A percentile compares a stretch with the other conserved stretches of the same genome.
Conservation (phyloP, 345 rosid genomes). For the Pistacia atlantica region DNA sequence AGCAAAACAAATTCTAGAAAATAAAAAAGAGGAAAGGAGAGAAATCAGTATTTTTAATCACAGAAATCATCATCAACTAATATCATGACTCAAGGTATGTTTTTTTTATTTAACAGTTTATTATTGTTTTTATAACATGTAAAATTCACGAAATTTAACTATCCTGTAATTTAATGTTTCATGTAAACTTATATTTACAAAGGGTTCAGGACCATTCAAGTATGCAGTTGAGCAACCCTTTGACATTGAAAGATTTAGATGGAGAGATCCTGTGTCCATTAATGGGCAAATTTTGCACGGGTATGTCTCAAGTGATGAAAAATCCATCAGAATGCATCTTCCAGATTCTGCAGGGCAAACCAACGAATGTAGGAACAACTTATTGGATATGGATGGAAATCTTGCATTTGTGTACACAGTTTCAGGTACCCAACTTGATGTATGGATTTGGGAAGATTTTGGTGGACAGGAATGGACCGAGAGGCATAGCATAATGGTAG, state of each 20-base stretch:
- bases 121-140: too few species aligned
- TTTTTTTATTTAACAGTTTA: too few species aligned
- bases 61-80: too few species aligned
- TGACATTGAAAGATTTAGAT: not conserved
- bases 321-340: not conserved
- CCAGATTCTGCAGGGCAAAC: not conserved
- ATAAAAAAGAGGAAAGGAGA: too few species aligned
- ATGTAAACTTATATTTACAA: too few species aligned
- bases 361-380: not conserved
- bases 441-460: constrained; percentile 21
- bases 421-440: not conserved
- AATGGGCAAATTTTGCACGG: constrained; percentile 11
- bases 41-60: too few species aligned
- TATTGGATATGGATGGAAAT: constrained; percentile 11
- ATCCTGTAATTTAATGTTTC: too few species aligned
- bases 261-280: constrained; percentile 14
- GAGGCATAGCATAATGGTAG: constrained; percentile 9
- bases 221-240: too few species aligned
- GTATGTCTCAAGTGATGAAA: constrained; percentile 10
- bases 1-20: too few species aligned
- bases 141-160: too few species aligned
- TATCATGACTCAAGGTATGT: too few species aligned
- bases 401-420: not conserved
- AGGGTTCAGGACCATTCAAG: too few species aligned
- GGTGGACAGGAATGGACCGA: constrained; percentile 13